Conservation (phyloP, 805 yeast species). For the Starmerella riodocensis region DNA sequence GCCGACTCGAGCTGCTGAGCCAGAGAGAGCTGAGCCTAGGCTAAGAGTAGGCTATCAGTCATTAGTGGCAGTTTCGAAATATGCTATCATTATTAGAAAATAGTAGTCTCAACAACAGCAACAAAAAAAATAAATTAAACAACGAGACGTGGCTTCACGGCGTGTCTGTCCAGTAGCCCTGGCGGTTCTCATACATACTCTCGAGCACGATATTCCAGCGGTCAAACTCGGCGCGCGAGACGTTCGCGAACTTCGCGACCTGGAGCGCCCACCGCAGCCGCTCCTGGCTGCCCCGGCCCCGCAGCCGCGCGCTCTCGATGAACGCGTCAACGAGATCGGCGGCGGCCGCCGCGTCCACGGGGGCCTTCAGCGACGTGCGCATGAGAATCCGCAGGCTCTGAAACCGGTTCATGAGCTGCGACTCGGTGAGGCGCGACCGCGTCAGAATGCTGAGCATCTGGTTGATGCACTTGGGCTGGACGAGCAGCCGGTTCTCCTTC, state of each 20-base stretch:
- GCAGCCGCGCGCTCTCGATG: slow-evolving; percentile 16
- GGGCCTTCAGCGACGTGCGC: background rate
- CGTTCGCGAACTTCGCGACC: slow-evolving; percentile 21
- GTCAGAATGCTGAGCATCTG: slow-evolving; percentile 20
- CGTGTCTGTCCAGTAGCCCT: slow-evolving; percentile 20
- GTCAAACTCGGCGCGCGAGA: slow-evolving; percentile 14
- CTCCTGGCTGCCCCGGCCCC: slow-evolving; percentile 21
- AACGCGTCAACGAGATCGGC: slow-evolving; percentile 21
- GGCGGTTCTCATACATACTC: slow-evolving; percentile 16
- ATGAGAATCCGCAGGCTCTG: slow-evolving; percentile 17
- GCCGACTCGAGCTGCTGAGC: too few species aligned
- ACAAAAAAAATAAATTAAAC: background rate
- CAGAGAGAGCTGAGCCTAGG: too few species aligned
- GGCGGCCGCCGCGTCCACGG: slow-evolving; percentile 10
- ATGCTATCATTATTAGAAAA: too few species aligned
- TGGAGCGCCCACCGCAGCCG: slow-evolving; percentile 25
- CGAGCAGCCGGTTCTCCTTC: slow-evolving; percentile 2
- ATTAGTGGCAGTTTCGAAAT: too few species aligned
- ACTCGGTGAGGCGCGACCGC: slow-evolving; percentile 17
- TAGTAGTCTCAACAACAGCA: background rate
- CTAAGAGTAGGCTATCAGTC: too few species aligned
- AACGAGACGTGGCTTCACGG: background rate
- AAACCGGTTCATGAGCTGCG: slow-evolving; percentile 20
- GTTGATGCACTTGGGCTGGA: slow-evolving; percentile 19
- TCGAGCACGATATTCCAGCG: slow-evolving; percentile 20